phyloP scores from a whole-genome alignment of 345 rosid species.

The Rhizophora mangle region DNA sequence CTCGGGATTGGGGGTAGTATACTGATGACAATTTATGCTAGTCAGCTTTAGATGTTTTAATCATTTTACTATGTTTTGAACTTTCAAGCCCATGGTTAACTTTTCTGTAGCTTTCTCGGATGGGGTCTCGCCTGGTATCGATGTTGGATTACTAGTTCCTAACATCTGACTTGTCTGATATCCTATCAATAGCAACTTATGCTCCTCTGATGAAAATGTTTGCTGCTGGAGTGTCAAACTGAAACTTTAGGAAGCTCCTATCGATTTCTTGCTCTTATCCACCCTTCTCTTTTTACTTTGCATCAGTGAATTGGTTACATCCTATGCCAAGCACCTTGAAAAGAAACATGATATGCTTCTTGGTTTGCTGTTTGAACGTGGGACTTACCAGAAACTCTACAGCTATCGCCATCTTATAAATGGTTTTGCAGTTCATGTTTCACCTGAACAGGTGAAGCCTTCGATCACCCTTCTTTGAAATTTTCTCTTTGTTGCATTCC shows the following conservation, averaged over 20 bases:
- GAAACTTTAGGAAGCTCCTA: background rate
- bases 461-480: conserved; percentile 1
- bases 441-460: conserved; percentile 82
- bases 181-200: too few species aligned
- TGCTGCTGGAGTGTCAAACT: too few species aligned
- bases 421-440: conserved; percentile 84
- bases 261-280: background rate
- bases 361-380: conserved; percentile 67
- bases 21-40: too few species aligned
- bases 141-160: too few species aligned
- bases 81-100: background rate
- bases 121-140: conserved; percentile 1
- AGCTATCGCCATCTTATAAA: conserved; percentile 95
- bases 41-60: too few species aligned
- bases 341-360: conserved; percentile 91
- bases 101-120: background rate
- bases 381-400: conserved; percentile 80
- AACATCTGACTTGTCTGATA: too few species aligned
- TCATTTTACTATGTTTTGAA: background rate
- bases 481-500: background rate
- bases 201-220: too few species aligned
- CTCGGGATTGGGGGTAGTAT: too few species aligned
- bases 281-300: too few species aligned
- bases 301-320: conserved; percentile 72
- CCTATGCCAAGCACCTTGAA: conserved; percentile 86